Conservation (phyloP, 2,329 filamentous ascomycete species). For the Penicillium sp. region DNA sequence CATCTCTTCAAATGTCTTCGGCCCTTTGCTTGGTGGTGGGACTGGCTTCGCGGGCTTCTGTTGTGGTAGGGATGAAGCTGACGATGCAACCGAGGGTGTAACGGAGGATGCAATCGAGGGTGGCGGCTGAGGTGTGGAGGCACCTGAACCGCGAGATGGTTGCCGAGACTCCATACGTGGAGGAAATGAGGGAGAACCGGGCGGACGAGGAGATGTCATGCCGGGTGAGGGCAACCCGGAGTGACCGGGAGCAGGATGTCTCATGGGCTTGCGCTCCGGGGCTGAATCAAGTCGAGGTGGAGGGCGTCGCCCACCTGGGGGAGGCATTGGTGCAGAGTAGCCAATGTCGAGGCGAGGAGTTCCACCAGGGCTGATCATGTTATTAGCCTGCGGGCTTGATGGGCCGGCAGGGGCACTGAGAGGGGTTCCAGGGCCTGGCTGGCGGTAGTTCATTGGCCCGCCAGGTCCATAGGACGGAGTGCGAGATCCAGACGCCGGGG, state of each 20-base stretch:
- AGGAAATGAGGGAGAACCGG: slow-evolving; percentile 34
- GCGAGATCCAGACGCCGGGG: slow-evolving; percentile 23
- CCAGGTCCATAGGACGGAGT: slow-evolving; percentile 34
- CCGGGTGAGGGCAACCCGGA: slow-evolving; percentile 23
- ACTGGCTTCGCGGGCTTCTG: slow-evolving; percentile 37
- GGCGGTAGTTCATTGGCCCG: slow-evolving; percentile 34
- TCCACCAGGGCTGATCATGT: slow-evolving; percentile 28
- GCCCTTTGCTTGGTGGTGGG: slow-evolving; percentile 64
- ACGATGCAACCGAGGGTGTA: slow-evolving; percentile 18
- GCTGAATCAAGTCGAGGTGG: slow-evolving; percentile 29
- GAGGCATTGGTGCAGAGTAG: slow-evolving; percentile 48
- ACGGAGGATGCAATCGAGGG: slow-evolving; percentile 22
- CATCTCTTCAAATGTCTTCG: slow-evolving; percentile 98
- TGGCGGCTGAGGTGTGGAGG: slow-evolving; percentile 42
- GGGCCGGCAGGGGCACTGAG: slow-evolving; percentile 29
- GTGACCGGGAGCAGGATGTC: slow-evolving; percentile 32
- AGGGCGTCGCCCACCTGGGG: slow-evolving; percentile 35
- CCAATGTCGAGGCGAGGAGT: slow-evolving; percentile 47
- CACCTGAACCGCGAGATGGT: slow-evolving; percentile 36
- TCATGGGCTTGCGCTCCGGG: slow-evolving; percentile 33
- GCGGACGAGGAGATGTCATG: slow-evolving; percentile 26
- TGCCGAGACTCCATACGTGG: slow-evolving; percentile 35
- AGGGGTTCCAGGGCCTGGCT: slow-evolving; percentile 34
- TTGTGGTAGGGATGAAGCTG: slow-evolving; percentile 34
- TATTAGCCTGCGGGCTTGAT: slow-evolving; percentile 29